Evolutionary conservation across 2,329 filamentous ascomycete species (phyloP), one percentile per base, ranked within the genome.

Genomic region (Aspergillus versicolor): DNA sequence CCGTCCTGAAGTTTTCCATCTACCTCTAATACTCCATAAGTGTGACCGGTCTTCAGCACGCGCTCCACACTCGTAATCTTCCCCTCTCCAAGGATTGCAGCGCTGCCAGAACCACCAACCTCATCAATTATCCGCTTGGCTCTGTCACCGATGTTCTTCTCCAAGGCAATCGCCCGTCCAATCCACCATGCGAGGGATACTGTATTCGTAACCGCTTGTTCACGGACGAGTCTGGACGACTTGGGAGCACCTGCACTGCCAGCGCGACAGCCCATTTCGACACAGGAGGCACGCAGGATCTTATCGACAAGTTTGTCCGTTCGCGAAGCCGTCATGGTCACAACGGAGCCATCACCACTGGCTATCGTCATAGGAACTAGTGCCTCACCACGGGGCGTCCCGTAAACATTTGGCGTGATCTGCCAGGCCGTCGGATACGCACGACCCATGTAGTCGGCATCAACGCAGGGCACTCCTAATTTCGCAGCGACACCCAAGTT

Each of bases 121-220:
- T 63, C 57, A 22, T 63, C 58, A 5, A 66, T 56, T 5, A 68
- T 63, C 11, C 58, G 56, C 19, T 58, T 58, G 2, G 61, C 60
- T 24, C 56, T 58, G 5, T 61, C 54, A 8, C 44, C 49, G 19
- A 62, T 60, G n/a, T 48, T 57, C 11, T 55, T 59, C 32, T 58
- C 64, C 5, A 62, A 46, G 2, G 55, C 52, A 12, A 67, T 58
- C 3, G 65, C 63, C 15, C 65, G 51, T 3, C 65, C 65, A 27
- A 67, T 64, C 50, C 81, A 74, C 82, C 81, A 85, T 0, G 79
- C 78, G 56, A 81, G 81, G 1, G 81, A 84, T 11, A 82, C 71
- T 0, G 81, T 84, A 57, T 83, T 76, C 50, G 80, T 75, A 13
- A 84, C 79, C 2, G 60, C 58, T 21, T 60, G 58, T 15, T 63